phyloP scores from a whole-genome alignment of 306 rosid genomes.

The Dryas alaskensis region DNA sequence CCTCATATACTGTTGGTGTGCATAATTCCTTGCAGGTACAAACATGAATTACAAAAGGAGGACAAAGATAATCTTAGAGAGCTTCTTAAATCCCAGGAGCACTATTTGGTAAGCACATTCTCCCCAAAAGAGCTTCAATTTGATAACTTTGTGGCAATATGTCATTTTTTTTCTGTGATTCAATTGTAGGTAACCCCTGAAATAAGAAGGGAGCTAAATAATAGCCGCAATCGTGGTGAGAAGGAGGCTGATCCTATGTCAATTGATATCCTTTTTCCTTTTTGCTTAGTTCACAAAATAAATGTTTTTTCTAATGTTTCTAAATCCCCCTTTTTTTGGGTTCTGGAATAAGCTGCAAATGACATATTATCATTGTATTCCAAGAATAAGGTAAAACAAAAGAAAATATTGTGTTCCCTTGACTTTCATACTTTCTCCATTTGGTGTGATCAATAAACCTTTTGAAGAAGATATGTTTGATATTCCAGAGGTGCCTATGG shows the following conservation, averaged over 20 bases:
- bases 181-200: conserved; percentile 82
- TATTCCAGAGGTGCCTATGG: conserved; percentile 95
- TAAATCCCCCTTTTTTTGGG: not conserved
- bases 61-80: conserved; percentile 66
- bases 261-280: conserved; percentile 68
- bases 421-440: conserved; percentile 44
- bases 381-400: not conserved
- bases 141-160: conserved; percentile 14
- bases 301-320: not conserved
- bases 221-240: conserved; percentile 88
- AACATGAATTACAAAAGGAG: conserved; percentile 71
- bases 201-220: conserved; percentile 66
- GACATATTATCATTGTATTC: not conserved
- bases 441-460: conserved; percentile 58
- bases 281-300: not conserved
- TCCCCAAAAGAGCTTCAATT: conserved; percentile 10
- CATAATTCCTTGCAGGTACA: conserved; percentile 62
- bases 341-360: not conserved
- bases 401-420: conserved; percentile 28
- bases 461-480: conserved; percentile 80
- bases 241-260: conserved; percentile 69
- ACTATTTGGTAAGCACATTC: conserved; percentile 58
- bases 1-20: conserved; percentile 6
- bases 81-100: conserved; percentile 70
- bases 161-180: conserved; percentile 10